These are phyloP conservation scores for Diaporthe vaccinii DNA, from an alignment of 2,329 filamentous ascomycete species.

Conservation along the genomic window DNA sequence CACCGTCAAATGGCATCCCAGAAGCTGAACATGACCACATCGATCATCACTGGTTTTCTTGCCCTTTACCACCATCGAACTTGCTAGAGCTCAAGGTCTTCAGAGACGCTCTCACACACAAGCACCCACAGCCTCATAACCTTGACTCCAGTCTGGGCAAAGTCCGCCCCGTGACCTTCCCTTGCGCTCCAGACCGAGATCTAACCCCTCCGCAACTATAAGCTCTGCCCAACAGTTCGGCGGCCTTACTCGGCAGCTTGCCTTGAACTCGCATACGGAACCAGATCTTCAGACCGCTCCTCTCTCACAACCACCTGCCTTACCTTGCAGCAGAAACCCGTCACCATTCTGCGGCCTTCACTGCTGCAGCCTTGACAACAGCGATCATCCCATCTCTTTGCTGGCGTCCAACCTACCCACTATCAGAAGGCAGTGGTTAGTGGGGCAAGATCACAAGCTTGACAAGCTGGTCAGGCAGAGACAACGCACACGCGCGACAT, in stretches of 20 bases:
- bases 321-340: not conserved
- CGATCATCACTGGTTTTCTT: too few relatives aligned
- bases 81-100: too few relatives aligned
- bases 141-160: too few relatives aligned
- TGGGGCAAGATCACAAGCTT: not conserved
- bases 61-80: not conserved
- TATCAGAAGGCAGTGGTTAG: not conserved
- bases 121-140: not conserved
- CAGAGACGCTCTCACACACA: not conserved
- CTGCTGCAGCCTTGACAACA: not conserved
- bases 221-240: not conserved
- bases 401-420: not conserved
- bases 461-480: not conserved
- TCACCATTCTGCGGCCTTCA: not conserved
- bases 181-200: not conserved
- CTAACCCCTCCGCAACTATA: not conserved
- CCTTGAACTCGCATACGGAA: conserved; percentile 35
- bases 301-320: not conserved
- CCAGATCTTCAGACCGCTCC: conserved; percentile 29
- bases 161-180: not conserved
- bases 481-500: not conserved
- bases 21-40: not conserved
- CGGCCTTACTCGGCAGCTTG: conserved; percentile 17
- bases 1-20: not conserved
- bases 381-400: conserved; percentile 4